Base-by-base conservation (phyloP, 305 asterid species). In the Fraxinus floribunda region DNA sequence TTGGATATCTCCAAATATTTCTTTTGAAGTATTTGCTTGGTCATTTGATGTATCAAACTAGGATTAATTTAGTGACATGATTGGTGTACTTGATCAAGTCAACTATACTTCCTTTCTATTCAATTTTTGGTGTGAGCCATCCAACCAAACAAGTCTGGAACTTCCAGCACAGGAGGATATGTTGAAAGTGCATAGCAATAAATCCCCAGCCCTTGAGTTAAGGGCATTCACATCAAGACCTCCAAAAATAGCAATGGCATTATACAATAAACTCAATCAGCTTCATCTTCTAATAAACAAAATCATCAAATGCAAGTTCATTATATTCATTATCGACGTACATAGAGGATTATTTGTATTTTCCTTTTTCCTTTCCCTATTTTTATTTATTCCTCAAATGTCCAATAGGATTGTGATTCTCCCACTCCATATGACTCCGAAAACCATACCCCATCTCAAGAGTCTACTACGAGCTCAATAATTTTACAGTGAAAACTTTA, bases 221-320 rank as follows among this genome's bases (percentile, higher is more conserved):
- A 62, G 34, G 72, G 72, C 73, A 24, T 24, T 64, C 3, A 24
- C 73, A 64, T 24, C 73, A 64, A 64, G 73, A 64, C n/a, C 35
- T 24, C 35, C 73, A 64, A 64, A 64, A 62, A 24, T 11, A 24
- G 36, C 74, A 34, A 72, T 34, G 44, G 20, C 24, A 34, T 73
- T 36, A 71, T 32, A 36, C 49, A 35, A 73, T 34, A 15, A 35
- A 35, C 49, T 34, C 49, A 73, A 34, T 34, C 10, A 72, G 24
- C 49, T 73, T 35, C 77, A 73, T 73, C 35, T 30, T 7, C 29
- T 35, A 13, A 34, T n/a, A 73, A 73, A 35, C 52, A n/a, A 16
- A 35, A 71, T 71, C 18, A 34, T 71, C 76, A 71, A 71, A 71
- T 71, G 76, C 44, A 32, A 32, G 76, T 32, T 35, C 77, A 73